phyloP scores from a whole-genome alignment of 306 rosid genomes.

The Cyamopsis tetragonoloba region DNA sequence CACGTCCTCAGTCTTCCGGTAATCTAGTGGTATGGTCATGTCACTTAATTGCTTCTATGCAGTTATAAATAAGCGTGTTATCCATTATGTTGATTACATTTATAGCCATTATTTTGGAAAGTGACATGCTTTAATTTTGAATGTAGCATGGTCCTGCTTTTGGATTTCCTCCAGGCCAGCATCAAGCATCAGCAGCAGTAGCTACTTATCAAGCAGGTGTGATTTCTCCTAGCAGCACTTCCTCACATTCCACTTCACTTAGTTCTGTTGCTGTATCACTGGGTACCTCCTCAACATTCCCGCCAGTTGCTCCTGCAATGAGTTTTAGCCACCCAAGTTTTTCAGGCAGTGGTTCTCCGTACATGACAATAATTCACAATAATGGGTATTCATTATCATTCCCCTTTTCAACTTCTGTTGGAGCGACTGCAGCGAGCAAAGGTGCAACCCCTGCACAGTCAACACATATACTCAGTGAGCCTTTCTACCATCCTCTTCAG shows the following conservation, averaged over 20 bases:
- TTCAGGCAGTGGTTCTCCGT: slow-evolving; percentile 44
- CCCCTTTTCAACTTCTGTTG: slow-evolving; percentile 49
- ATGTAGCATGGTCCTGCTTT: slow-evolving; percentile 52
- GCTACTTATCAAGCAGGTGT: slow-evolving; percentile 35
- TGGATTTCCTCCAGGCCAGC: slow-evolving; percentile 38
- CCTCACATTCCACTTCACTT: slow-evolving; percentile 31
- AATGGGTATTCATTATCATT: slow-evolving; percentile 51
- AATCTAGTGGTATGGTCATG: slow-evolving; percentile 47
- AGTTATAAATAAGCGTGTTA: neutral
- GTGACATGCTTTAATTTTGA: slow-evolving; percentile 21
- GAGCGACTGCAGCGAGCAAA: slow-evolving; percentile 42
- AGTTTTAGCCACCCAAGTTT: slow-evolving; percentile 42
- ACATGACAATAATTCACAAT: slow-evolving; percentile 47
- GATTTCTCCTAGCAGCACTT: slow-evolving; percentile 34
- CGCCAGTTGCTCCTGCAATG: slow-evolving; percentile 39
- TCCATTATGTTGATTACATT: slow-evolving; percentile 3
- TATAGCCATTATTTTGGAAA: neutral
- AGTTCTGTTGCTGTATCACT: slow-evolving; percentile 41
- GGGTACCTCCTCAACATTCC: slow-evolving; percentile 41
- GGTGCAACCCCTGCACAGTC: slow-evolving; percentile 46
- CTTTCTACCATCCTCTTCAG: slow-evolving; percentile 56
- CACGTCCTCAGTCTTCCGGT: slow-evolving; percentile 30
- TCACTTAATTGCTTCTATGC: slow-evolving; percentile 19
- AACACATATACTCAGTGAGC: slow-evolving; percentile 41
- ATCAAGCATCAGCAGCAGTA: slow-evolving; percentile 41